Evolutionary conservation across 108 stramenopile species (phyloP), one percentile per base, ranked within the genome.

Genomic region (Fistulifera pelliculosa): DNA sequence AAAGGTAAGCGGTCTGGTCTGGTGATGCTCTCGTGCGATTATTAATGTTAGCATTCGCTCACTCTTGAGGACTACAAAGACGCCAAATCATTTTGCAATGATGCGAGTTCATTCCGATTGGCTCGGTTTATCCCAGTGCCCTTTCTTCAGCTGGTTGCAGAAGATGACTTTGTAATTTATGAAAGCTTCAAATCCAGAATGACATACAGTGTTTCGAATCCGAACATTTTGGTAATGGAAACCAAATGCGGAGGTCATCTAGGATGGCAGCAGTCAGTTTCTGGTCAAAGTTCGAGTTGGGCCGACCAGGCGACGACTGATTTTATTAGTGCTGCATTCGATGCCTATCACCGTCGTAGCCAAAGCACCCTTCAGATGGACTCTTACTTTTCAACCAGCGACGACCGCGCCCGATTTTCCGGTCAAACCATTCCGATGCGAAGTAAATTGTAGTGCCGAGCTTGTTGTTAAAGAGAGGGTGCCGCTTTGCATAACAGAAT

Each of bases 171-270:
- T 52, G 52, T 92, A 27, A 81, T 81, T 0, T 76, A 76, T 35
- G 56, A 69, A 24, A 51, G 68, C 11, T 78, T 75, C 56, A 47
- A 68, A 5, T 60, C 57, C 45, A 79, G 69, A 25, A 24, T 92
- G 23, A 68, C 70, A 21, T 79, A 79, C 44, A 74, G 77, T 45
- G 26, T 87, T 41, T 67, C 71, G 8, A 92, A 92, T 75, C 90
- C 90, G 11, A 85, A 87, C 58, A 73, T 87, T 0, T 56, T 92
- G 49, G 72, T 81, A 10, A 84, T 85, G 19, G 85, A 92, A 58
- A 92, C 90, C 14, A 43, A 66, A 55, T 86, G 86, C 61, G 90
- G 86, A 59, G 90, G 90, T 18, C 90, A 92, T 59, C 59, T 92
- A 47, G 90, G 90, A 18, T 92, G 90, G 86, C 81, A 82, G 54